Percentiles rank a stretch among this genome's conserved stretches.
Evolutionary conservation across 331 rosid species (phyloP).

Genomic region (Arachis monticola): DNA sequence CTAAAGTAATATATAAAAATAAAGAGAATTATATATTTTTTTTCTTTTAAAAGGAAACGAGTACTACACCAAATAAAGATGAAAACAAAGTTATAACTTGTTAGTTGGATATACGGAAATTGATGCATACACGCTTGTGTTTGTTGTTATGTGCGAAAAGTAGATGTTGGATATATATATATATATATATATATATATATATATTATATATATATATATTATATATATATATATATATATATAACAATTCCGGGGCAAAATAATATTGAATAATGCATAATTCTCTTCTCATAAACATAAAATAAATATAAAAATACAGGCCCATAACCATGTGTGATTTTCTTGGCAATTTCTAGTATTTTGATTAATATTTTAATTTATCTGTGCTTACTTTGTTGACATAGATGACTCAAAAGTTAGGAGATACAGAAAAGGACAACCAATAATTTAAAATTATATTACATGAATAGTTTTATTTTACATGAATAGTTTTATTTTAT

Average conservation of each 20-base stretch:
- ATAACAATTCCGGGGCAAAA: slow-evolving; percentile 25
- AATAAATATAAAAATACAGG: neutral
- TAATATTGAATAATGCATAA: slow-evolving; percentile 23
- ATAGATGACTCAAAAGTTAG: slow-evolving; percentile 31
- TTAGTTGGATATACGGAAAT: slow-evolving; percentile 13
- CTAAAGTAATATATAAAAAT: no score
- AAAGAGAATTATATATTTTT: no score
- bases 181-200: no score
- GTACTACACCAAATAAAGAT: no score
- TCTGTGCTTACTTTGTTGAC: slow-evolving; percentile 4
- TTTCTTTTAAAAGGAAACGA: no score
- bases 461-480: neutral
- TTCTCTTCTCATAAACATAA: slow-evolving; percentile 23
- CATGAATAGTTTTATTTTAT: neutral
- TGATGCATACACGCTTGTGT: slow-evolving; percentile 8
- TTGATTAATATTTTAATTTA: slow-evolving; percentile 14
- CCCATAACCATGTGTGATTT: slow-evolving; percentile 1
- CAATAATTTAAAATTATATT: slow-evolving; percentile 21
- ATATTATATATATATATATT: no score
- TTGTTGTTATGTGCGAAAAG: slow-evolving; percentile 35
- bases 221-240: neutral
- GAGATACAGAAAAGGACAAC: slow-evolving; percentile 1
- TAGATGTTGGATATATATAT: neutral
- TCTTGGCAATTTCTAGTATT: slow-evolving; percentile 36
- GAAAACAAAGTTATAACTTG: neutral